Evolutionary conservation across 2,329 filamentous ascomycete species (phyloP), one percentile per base, ranked within the genome.

Genomic region (Madurella mycetomatis): DNA sequence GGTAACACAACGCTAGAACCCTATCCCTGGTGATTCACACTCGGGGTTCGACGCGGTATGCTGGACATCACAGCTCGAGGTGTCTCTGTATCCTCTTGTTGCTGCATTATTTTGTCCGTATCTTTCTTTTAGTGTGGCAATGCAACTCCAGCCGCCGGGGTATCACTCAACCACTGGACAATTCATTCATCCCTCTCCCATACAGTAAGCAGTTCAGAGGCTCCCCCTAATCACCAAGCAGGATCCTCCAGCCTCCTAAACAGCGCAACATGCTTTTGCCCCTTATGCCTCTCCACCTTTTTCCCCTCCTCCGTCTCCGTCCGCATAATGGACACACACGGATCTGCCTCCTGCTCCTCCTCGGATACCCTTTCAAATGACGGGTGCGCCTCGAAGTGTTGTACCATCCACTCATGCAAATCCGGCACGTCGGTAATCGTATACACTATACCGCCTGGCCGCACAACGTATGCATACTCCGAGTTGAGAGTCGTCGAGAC

Each of bases 341-440:
- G 78, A 68, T 92, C 87, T 31, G 73, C 76, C 54, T 86, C 83
- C 62, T 83, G 78, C 58, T 90, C 87, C 57, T 83, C 82, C 56
- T 85, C 82, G 0, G 78, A 64, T 4, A 96, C 77, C 57, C 90
- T 78, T 73, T 90, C 87, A 71, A 95, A 97, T 46, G 88, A 81
- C 15, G 84, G 84, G 67, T 92, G 88, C 30, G 79, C 81, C 53
- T 87, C 83, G 63, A 97, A 87, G 72, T 96, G 90, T 67, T 82
- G 80, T 50, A 92, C 86, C 86, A 97, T 96, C 92, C 92, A 97
- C 63, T 85, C 73, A 70, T 96, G 90, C 69, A 99, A 76, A 66
- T 96, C 91, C 73, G 95, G 87, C 41, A 99, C 94, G 73, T 99
- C 94, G 1, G 94, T 99, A 65, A 99, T 97, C 1, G 92, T 97